These are phyloP conservation scores for Jacaranda mimosifolia DNA, from an alignment of 257 asterid species.

Conservation along the genomic window DNA sequence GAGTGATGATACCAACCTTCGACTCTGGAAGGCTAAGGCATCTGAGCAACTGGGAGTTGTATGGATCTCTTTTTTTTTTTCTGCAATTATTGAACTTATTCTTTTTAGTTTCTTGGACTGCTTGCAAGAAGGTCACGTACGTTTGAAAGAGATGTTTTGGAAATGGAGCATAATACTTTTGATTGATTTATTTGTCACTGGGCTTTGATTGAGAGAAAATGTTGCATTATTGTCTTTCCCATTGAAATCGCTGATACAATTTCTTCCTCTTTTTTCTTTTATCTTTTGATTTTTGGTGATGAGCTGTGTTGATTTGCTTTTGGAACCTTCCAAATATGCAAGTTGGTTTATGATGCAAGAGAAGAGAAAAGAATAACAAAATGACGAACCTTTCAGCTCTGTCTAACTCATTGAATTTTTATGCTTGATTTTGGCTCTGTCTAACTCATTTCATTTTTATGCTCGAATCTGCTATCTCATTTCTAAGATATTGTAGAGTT, in stretches of 20 bases:
- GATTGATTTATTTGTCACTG: not conserved
- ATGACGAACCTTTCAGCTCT: not conserved
- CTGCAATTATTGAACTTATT: slow-evolving; percentile 14
- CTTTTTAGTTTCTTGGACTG: slow-evolving; percentile 1
- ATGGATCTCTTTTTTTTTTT: slow-evolving; percentile 45
- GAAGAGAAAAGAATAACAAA: not conserved
- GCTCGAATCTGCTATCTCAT: not conserved
- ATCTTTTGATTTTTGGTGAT: not conserved
- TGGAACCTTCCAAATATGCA: not conserved
- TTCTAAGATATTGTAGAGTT: not conserved
- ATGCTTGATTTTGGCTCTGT: slow-evolving; percentile 6
- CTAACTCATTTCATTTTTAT: not conserved
- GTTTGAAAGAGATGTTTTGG: not conserved
- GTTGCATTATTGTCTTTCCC: not conserved
- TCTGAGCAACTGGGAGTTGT: slow-evolving; percentile 97
- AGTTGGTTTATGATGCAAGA: not conserved
- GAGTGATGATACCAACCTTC: slow-evolving; percentile 94
- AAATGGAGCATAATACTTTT: not conserved
- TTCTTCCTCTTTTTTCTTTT: not conserved
- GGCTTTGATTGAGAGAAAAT: not conserved
- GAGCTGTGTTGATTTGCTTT: not conserved
- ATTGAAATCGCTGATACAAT: not conserved
- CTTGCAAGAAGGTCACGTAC: slow-evolving; percentile 2
- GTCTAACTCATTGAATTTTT: not conserved
- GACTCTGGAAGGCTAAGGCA: slow-evolving; percentile 99